A percentile compares a stretch with the other conserved stretches of the same genome.
phyloP scores from a whole-genome alignment of 352 stramenopile genomes.

The Phytophthora agathidicida region DNA sequence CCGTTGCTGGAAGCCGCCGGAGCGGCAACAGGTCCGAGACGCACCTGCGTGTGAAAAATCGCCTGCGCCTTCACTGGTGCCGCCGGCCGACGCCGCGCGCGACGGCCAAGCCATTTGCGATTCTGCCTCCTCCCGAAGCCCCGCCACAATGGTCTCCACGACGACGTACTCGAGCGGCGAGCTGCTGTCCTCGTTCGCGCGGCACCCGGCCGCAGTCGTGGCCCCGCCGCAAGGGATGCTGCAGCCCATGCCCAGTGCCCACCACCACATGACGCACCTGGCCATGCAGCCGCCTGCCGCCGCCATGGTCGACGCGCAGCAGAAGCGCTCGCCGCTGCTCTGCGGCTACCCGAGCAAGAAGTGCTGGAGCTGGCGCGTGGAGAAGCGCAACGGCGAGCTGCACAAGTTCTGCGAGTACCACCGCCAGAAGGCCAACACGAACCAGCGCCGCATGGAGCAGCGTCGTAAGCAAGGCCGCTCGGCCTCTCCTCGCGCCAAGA shows the following conservation, averaged over 20 bases:
- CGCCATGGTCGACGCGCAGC: slow-evolving; percentile 15
- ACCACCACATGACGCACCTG: slow-evolving; percentile 22
- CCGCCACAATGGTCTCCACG: slow-evolving; percentile 31
- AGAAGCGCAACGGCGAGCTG: slow-evolving; percentile 84
- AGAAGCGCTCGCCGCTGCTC: slow-evolving; percentile 62
- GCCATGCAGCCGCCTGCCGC: slow-evolving; percentile 5
- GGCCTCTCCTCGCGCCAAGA: slow-evolving; percentile 31
- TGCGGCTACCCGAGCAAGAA: slow-evolving; percentile 86
- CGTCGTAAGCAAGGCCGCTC: slow-evolving; percentile 65
- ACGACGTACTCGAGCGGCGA: slow-evolving; percentile 38
- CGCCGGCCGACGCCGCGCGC: no score
- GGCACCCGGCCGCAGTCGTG: slow-evolving; percentile 10
- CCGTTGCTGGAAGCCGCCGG: slow-evolving; percentile 21
- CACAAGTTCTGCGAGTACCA: slow-evolving; percentile 90
- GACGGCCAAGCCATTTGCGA: slow-evolving; percentile 41
- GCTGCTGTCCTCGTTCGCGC: slow-evolving; percentile 35
- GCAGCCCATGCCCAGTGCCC: slow-evolving; percentile 30
- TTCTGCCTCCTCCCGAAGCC: slow-evolving; percentile 31
- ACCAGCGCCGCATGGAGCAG: slow-evolving; percentile 86
- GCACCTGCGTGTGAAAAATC: slow-evolving; percentile 26
- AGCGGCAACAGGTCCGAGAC: slow-evolving; percentile 8
- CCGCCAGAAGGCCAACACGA: slow-evolving; percentile 84
- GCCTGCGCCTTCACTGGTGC: slow-evolving; percentile 4
- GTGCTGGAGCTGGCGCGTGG: slow-evolving; percentile 79
- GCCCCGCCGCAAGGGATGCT: slow-evolving; percentile 4